phyloP scores from a whole-genome alignment of 148 eudicot genomes.

The Camellia japonica region DNA sequence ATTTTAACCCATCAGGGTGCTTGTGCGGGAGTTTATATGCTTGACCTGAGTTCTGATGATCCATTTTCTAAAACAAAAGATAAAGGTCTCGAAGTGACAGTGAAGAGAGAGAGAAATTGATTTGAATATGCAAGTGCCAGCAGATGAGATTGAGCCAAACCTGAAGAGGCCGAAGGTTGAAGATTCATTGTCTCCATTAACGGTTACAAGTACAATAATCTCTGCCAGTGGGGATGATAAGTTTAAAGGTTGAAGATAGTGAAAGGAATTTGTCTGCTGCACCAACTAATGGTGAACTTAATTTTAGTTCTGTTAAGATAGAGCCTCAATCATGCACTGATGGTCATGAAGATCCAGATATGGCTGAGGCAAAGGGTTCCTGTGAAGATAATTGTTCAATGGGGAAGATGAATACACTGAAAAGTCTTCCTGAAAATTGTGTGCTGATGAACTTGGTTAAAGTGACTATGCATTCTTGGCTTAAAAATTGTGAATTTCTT shows the following conservation, averaged over 20 bases:
- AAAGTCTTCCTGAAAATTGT: conserved; percentile 42
- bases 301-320: conserved; percentile 33
- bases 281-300: conserved; percentile 38
- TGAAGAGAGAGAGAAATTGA: conserved; percentile 76
- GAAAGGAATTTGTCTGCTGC: conserved; percentile 21
- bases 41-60: conserved; percentile 36
- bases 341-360: conserved; percentile 26
- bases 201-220: neutral
- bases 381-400: conserved; percentile 32
- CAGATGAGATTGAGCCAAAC: conserved; percentile 40
- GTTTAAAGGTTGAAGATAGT: conserved; percentile 36
- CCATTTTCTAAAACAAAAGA: conserved; percentile 27
- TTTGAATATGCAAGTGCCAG: conserved; percentile 45
- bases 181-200: conserved; percentile 23
- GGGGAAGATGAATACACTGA: conserved; percentile 32
- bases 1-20: conserved; percentile 89
- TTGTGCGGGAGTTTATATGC: conserved; percentile 57
- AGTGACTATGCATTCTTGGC: conserved; percentile 70
- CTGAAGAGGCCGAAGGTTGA: conserved; percentile 67
- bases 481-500: conserved; percentile 78
- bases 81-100: conserved; percentile 20
- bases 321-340: conserved; percentile 39
- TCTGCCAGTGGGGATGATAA: conserved; percentile 18
- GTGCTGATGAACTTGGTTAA: conserved; percentile 64
- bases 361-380: conserved; percentile 23